These are phyloP conservation scores for Annulohypoxylon bovei DNA, from an alignment of 495 filamentous ascomycete species.

Conservation along the genomic window DNA sequence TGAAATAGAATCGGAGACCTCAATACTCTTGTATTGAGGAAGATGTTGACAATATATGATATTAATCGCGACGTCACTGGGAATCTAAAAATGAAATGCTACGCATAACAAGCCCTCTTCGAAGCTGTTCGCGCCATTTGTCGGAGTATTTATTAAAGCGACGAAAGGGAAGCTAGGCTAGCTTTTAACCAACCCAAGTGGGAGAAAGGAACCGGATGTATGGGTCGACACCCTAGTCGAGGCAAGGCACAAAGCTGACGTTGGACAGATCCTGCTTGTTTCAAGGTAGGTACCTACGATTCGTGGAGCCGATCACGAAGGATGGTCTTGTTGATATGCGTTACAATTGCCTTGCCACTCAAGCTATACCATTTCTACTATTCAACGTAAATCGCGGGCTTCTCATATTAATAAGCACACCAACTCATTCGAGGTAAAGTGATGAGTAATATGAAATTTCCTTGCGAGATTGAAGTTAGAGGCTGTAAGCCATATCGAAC, in stretches of 20 bases:
- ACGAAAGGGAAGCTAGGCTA: neutral
- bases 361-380: neutral
- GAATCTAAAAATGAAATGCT: constrained; percentile 1
- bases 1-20: constrained; percentile 1
- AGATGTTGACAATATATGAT: neutral
- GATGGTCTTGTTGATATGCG: constrained; percentile 26
- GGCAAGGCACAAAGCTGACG: constrained; percentile 30
- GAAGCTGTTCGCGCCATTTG: constrained; percentile 17
- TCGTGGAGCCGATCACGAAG: constrained; percentile 31
- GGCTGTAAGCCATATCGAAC: too few species aligned
- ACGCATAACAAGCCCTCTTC: constrained; percentile 18
- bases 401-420: neutral
- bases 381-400: neutral
- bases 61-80: constrained; percentile 13
- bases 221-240: too few species aligned
- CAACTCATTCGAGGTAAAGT: neutral
- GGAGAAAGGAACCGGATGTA: constrained; percentile 15
- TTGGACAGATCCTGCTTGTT: constrained; percentile 34
- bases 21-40: neutral
- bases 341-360: constrained; percentile 14
- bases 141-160: constrained; percentile 23
- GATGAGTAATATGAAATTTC: neutral
- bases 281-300: constrained; percentile 14
- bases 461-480: too few species aligned
- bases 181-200: neutral